Evolutionary conservation across 2,329 filamentous ascomycete species (phyloP), one percentile per base, ranked within the genome.

Genomic region (Knoxdaviesia capensis): DNA sequence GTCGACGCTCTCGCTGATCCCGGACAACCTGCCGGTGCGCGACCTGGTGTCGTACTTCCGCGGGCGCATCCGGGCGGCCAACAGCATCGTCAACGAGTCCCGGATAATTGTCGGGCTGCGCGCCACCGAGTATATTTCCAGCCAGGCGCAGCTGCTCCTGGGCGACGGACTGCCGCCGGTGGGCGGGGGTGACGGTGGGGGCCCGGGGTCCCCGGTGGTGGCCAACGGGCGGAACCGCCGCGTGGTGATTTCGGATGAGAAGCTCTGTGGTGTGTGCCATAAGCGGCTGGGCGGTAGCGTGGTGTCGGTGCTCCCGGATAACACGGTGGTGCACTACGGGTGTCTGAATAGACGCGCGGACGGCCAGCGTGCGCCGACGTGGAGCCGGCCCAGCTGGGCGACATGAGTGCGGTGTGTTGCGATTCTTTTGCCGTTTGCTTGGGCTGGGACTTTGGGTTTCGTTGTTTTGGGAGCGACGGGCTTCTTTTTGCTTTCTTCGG

Each of bases 201-300:
- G 20, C 3, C 20, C 20, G 2, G 20, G 20, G 39, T 2, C 20
- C 2, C 20, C 20, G 20, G 20, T 36, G 9, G 44, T 39, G 6
- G n/a, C 36, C 5, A 40, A 34, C 29, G 70, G 69, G 7, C 62
- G 66, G 41, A 74, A 69, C 50, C 59, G 69, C 42, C 71, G 84
- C 49, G 86, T 94, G 7, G 74, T 85, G 20, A 77, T 98, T 41
- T 75, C 72, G 7, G 88, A 98, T 52, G 88, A 96, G 54, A 68
- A 84, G 41, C 79, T 94, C 43, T 98, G 90, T 56, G 78, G 81
- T 8, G 83, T 93, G 10, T 98, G 90, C 56, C 81, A 94, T 58
- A 96, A 94, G 66, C 68, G 90, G 49, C 71, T 98, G 48, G 88
- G 87, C 1, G 80, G 85, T 1, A 93, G 82, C 56, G 90, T 94